Percentiles rank a stretch among this genome's conserved stretches.
Evolutionary conservation across 1,284 basidiomycete genomes (phyloP).

Genomic region (Tremellales sp.): DNA sequence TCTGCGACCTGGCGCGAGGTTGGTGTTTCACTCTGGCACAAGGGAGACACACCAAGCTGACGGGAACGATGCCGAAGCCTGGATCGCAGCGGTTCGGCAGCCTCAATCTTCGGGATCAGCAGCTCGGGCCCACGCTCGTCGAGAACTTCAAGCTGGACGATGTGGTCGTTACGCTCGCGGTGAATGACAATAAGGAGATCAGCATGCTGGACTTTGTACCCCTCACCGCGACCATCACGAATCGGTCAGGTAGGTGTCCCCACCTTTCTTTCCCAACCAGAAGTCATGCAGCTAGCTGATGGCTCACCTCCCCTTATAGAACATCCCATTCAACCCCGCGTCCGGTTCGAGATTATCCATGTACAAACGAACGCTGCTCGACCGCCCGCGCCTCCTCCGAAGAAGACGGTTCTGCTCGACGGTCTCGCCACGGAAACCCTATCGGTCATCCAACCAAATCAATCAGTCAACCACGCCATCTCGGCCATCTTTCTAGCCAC

Average conservation of each 20-base stretch:
- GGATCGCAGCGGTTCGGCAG: slow-evolving; percentile 69
- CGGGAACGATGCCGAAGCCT: slow-evolving; percentile 52
- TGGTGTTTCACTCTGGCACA: slow-evolving; percentile 17
- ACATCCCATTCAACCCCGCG: slow-evolving; percentile 21
- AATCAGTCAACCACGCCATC: slow-evolving; percentile 56
- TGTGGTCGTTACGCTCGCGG: slow-evolving; percentile 54
- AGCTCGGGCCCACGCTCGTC: slow-evolving; percentile 70
- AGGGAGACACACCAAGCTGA: not conserved
- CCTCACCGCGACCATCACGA: slow-evolving; percentile 53
- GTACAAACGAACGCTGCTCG: slow-evolving; percentile 8
- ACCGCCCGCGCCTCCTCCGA: slow-evolving; percentile 51
- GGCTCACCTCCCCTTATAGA: slow-evolving; percentile 12
- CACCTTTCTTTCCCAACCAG: slow-evolving; percentile 1
- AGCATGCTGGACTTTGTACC: slow-evolving; percentile 56
- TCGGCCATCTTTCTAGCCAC: slow-evolving; percentile 69
- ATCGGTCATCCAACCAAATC: slow-evolving; percentile 56
- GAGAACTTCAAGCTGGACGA: slow-evolving; percentile 64
- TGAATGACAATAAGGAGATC: slow-evolving; percentile 36
- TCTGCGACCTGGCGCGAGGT: slow-evolving; percentile 80
- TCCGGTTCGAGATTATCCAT: slow-evolving; percentile 41
- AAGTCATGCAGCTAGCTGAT: not conserved
- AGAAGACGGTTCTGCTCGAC: slow-evolving; percentile 65
- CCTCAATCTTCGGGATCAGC: slow-evolving; percentile 69
- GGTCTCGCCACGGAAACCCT: slow-evolving; percentile 61
- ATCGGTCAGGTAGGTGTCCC: slow-evolving; percentile 49